These are phyloP conservation scores for Metschnikowia henanensis DNA, from an alignment of 805 yeast species.

Conservation along the genomic window DNA sequence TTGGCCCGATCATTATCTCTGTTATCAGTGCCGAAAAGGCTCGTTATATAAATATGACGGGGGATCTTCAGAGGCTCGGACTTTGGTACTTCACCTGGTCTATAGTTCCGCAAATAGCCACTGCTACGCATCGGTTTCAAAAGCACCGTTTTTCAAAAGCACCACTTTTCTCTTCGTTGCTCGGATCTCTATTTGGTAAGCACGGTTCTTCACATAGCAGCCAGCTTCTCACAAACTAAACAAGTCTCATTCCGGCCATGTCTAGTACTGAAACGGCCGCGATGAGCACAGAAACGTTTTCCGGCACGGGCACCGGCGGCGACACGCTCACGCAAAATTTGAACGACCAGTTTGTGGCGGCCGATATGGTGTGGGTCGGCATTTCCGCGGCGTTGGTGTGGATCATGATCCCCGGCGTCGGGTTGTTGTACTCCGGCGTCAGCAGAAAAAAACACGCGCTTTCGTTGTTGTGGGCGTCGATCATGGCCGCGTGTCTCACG, in stretches of 20 bases:
- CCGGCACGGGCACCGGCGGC: constrained; percentile 57
- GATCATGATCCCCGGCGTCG: constrained; percentile 97
- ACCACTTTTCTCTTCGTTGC: background rate
- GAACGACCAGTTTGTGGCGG: constrained; percentile 66
- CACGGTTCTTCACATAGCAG: no score
- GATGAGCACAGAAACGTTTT: constrained; percentile 7
- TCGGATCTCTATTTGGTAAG: no score
- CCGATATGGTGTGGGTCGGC: constrained; percentile 86
- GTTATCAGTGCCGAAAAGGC: constrained; percentile 3
- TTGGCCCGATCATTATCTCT: constrained; percentile 5
- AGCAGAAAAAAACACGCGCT: constrained; percentile 96
- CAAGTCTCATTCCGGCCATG: constrained; percentile 1
- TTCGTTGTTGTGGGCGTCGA: constrained; percentile 89
- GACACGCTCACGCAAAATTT: constrained; percentile 72
- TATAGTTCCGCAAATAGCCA: background rate
- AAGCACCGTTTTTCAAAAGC: background rate
- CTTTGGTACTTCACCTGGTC: background rate
- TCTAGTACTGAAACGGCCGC: constrained; percentile 8
- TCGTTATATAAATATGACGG: constrained; percentile 1
- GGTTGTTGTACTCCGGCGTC: constrained; percentile 88
- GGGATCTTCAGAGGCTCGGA: background rate
- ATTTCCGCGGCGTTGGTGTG: constrained; percentile 80
- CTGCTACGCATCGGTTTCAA: background rate
- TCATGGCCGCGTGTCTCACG: constrained; percentile 82
- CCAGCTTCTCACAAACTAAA: background rate